Percentiles rank a stretch among this genome's conserved stretches.
Evolutionary conservation across 2,329 filamentous ascomycete species (phyloP).

Genomic region (Aspergillus texensis): DNA sequence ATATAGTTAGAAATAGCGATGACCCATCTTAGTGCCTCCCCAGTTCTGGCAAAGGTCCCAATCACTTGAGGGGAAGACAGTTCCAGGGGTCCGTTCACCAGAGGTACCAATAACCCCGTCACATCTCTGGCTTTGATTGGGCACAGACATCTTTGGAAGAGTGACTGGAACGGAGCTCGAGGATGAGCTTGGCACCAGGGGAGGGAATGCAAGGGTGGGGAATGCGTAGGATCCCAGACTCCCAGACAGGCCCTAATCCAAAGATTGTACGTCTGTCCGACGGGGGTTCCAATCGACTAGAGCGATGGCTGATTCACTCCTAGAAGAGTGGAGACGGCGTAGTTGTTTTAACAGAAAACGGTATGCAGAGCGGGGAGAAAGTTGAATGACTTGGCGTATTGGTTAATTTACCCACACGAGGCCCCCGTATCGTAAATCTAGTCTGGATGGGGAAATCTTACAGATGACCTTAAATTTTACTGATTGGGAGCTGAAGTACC

Average conservation of each 20-base stretch:
- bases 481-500: not conserved
- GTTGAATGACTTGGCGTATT: not conserved
- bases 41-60: not conserved
- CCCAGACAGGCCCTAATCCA: not conserved
- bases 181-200: conserved; percentile 20
- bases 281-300: conserved; percentile 9
- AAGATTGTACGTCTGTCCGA: not conserved
- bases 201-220: conserved; percentile 15
- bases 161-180: conserved; percentile 17
- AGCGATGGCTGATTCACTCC: not conserved
- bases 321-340: not conserved
- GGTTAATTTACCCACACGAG: not conserved
- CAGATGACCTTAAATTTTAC: not conserved
- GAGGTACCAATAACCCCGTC: not conserved
- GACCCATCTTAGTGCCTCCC: conserved; percentile 7
- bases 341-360: not conserved
- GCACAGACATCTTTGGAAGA: conserved; percentile 7
- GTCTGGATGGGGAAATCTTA: not conserved
- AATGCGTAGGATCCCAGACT: conserved; percentile 9
- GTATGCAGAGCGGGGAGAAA: not conserved
- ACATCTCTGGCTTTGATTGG: conserved; percentile 18
- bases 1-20: conserved; percentile 24
- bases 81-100: conserved; percentile 23
- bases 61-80: conserved; percentile 2
- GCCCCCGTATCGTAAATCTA: not conserved